phyloP scores from a whole-genome alignment of 2,329 filamentous ascomycete species.

The Bimuria novae-zelandiae region DNA sequence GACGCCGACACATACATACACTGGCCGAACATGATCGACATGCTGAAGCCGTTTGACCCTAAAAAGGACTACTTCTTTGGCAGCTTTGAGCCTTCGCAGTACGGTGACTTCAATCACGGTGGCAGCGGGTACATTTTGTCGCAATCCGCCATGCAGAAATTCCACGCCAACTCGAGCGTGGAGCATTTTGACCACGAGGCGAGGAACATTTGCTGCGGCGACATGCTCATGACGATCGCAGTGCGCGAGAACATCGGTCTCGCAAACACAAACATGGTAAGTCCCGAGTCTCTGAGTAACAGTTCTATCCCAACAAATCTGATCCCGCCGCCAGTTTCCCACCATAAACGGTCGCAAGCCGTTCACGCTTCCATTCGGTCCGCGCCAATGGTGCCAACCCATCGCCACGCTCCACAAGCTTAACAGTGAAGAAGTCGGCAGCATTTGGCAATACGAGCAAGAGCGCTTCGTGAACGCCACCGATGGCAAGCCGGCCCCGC shows the following conservation, averaged over 20 bases:
- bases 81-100: slow-evolving; percentile 8
- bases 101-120: slow-evolving; percentile 10
- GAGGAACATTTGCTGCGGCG: slow-evolving; percentile 6
- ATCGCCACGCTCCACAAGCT: slow-evolving; percentile 11
- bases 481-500: not conserved
- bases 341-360: slow-evolving; percentile 10
- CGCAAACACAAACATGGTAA: slow-evolving; percentile 10
- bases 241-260: slow-evolving; percentile 3
- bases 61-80: slow-evolving; percentile 7
- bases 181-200: slow-evolving; percentile 4
- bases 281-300: not conserved
- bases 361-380: slow-evolving; percentile 11
- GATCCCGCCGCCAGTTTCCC: slow-evolving; percentile 5
- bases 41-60: slow-evolving; percentile 1
- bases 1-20: slow-evolving; percentile 10
- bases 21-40: slow-evolving; percentile 11
- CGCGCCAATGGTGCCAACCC: slow-evolving; percentile 11
- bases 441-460: slow-evolving; percentile 5
- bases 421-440: slow-evolving; percentile 8
- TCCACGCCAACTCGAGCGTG: slow-evolving; percentile 1
- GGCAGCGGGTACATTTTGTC: slow-evolving; percentile 10
- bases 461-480: slow-evolving; percentile 2
- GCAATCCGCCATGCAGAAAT: slow-evolving; percentile 2
- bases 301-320: not conserved
- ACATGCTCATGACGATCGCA: slow-evolving; percentile 10